Conservation (phyloP, 345 rosid genomes). For the Rhodomyrtus tomentosa region DNA sequence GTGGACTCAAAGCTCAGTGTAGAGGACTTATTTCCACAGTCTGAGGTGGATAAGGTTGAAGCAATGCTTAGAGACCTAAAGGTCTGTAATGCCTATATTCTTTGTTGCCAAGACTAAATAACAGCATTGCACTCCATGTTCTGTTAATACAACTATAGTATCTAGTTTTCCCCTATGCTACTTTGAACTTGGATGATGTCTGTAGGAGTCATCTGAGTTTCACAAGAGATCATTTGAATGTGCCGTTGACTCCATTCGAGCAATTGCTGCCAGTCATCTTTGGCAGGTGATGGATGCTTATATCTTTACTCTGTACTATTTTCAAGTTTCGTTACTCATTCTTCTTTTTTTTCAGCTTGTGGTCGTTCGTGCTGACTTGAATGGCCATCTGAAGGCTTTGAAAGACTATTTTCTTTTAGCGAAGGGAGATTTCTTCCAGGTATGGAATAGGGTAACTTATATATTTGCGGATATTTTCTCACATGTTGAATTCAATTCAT, state of each 20-base stretch:
- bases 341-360: conserved; percentile 60
- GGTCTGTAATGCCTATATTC: conserved; percentile 22
- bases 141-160: neutral
- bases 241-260: conserved; percentile 76
- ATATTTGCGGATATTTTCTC: neutral
- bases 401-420: conserved; percentile 95
- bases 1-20: conserved; percentile 35
- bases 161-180: neutral
- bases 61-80: conserved; percentile 74
- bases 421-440: conserved; percentile 98
- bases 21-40: conserved; percentile 82
- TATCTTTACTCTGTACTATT: neutral
- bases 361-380: conserved; percentile 84
- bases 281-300: conserved; percentile 77
- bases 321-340: conserved; percentile 1
- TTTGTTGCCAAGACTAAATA: neutral
- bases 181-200: neutral
- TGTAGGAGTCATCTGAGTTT: conserved; percentile 87
- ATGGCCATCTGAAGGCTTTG: conserved; percentile 90
- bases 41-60: conserved; percentile 96
- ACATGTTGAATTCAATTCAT: neutral
- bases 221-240: conserved; percentile 86
- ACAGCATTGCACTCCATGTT: neutral
- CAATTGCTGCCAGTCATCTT: conserved; percentile 95
- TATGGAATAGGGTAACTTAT: conserved; percentile 8